phyloP scores from a whole-genome alignment of 2,329 filamentous ascomycete genomes.

The Clonostachys rosea region DNA sequence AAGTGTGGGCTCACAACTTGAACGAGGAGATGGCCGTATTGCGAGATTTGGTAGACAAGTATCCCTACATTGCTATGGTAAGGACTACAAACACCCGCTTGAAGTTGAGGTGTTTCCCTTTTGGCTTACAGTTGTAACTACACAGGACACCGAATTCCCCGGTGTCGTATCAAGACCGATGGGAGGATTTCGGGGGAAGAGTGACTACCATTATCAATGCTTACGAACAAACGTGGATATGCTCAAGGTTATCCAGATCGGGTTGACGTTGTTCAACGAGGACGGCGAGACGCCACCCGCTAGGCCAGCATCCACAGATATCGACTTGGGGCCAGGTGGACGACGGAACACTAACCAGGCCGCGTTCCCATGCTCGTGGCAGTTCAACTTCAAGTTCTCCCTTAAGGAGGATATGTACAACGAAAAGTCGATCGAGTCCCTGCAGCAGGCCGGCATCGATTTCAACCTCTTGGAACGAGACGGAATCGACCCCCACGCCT shows the following conservation, averaged over 20 bases:
- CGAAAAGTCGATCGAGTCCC: slow-evolving; percentile 86
- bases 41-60: slow-evolving; percentile 79
- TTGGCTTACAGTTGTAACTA: not conserved
- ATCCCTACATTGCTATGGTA: slow-evolving; percentile 97
- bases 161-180: slow-evolving; percentile 94
- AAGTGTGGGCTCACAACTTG: slow-evolving; percentile 93
- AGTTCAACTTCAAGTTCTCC: slow-evolving; percentile 98
- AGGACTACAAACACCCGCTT: slow-evolving; percentile 20
- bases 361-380: slow-evolving; percentile 85
- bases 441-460: slow-evolving; percentile 89
- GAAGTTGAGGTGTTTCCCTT: not conserved
- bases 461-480: slow-evolving; percentile 79
- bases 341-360: slow-evolving; percentile 33
- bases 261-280: slow-evolving; percentile 87
- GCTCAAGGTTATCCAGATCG: slow-evolving; percentile 95
- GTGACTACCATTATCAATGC: slow-evolving; percentile 98
- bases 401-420: slow-evolving; percentile 97
- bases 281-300: slow-evolving; percentile 83
- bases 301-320: slow-evolving; percentile 41
- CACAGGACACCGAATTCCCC: slow-evolving; percentile 95
- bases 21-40: slow-evolving; percentile 85
- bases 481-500: slow-evolving; percentile 85
- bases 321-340: slow-evolving; percentile 27
- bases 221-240: slow-evolving; percentile 95
- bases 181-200: slow-evolving; percentile 89